phyloP scores from a whole-genome alignment of 2,329 filamentous ascomycete species.

The Fusarium vanettenii region DNA sequence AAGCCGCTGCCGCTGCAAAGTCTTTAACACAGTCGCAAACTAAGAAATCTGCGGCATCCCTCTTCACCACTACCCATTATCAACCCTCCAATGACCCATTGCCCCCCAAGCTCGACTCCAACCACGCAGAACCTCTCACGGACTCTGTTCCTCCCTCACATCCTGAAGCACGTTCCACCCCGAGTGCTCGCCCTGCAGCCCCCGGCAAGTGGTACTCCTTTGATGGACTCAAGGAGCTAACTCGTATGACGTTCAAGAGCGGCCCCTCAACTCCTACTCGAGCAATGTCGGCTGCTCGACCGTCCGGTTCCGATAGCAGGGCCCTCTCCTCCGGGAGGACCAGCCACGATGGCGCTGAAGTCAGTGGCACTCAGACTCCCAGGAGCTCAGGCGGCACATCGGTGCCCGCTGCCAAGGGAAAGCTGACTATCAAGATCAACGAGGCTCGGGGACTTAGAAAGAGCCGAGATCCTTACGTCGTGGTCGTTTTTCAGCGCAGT shows the following conservation, averaged over 20 bases:
- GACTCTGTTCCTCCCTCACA: slow-evolving; percentile 33
- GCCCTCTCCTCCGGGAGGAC: slow-evolving; percentile 51
- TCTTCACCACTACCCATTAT: slow-evolving; percentile 44
- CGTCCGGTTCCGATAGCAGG: slow-evolving; percentile 61
- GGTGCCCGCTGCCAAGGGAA: slow-evolving; percentile 81
- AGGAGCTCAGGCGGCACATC: slow-evolving; percentile 64
- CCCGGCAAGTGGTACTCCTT: slow-evolving; percentile 70
- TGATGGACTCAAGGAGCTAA: slow-evolving; percentile 87
- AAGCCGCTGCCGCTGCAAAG: slow-evolving; percentile 35
- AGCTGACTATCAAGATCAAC: slow-evolving; percentile 87
- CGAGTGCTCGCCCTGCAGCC: slow-evolving; percentile 53
- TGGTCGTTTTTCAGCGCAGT: slow-evolving; percentile 96
- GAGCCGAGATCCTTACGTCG: slow-evolving; percentile 91
- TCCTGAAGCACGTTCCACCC: slow-evolving; percentile 61
- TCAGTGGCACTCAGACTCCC: slow-evolving; percentile 66
- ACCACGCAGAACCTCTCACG: slow-evolving; percentile 32
- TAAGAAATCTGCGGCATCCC: slow-evolving; percentile 38
- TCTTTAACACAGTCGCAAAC: slow-evolving; percentile 34
- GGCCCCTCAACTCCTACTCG: slow-evolving; percentile 91
- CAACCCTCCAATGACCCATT: slow-evolving; percentile 40
- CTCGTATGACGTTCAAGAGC: slow-evolving; percentile 85
- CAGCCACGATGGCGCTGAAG: slow-evolving; percentile 57
- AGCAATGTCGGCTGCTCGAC: slow-evolving; percentile 76
- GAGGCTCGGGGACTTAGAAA: slow-evolving; percentile 86
- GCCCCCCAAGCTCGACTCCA: slow-evolving; percentile 33